Conservation (phyloP, 2,329 filamentous ascomycete species). For the Arachnomyces sp. region DNA sequence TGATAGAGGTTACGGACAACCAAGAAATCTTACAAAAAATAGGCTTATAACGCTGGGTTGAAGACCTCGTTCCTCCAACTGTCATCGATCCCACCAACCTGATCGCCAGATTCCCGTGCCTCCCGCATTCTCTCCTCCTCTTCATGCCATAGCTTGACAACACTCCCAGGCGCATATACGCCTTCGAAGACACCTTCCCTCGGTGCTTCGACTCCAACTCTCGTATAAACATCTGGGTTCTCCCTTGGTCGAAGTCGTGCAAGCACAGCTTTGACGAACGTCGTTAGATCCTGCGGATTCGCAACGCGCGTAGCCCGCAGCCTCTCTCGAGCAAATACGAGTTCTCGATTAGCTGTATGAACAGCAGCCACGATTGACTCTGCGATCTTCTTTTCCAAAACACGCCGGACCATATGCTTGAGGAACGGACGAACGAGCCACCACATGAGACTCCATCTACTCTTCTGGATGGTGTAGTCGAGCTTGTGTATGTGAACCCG, state of each 20-base stretch:
- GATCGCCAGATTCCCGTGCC: conserved; percentile 58
- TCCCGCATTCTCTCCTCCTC: conserved; percentile 62
- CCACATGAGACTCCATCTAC: conserved; percentile 65
- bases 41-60: conserved; percentile 27
- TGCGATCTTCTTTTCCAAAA: conserved; percentile 70
- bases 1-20: too few species aligned
- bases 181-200: conserved; percentile 64
- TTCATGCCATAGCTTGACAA: conserved; percentile 82
- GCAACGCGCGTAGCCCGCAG: conserved; percentile 78
- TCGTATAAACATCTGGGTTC: conserved; percentile 66
- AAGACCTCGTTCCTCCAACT: conserved; percentile 76
- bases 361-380: conserved; percentile 61
- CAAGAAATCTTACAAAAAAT: conserved; percentile 1
- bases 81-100: conserved; percentile 44
- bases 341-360: conserved; percentile 69
- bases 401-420: conserved; percentile 68
- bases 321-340: conserved; percentile 78
- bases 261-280: conserved; percentile 74
- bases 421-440: conserved; percentile 81
- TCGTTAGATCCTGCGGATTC: conserved; percentile 67
- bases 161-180: conserved; percentile 78
- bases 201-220: conserved; percentile 59
- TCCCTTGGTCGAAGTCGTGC: conserved; percentile 63
- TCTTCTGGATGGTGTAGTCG: conserved; percentile 65
- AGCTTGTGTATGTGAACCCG: conserved; percentile 80